Percentiles rank a stretch among this genome's conserved stretches.
Conservation (phyloP, 495 filamentous ascomycete genomes). For the Lophium mytilinum region DNA sequence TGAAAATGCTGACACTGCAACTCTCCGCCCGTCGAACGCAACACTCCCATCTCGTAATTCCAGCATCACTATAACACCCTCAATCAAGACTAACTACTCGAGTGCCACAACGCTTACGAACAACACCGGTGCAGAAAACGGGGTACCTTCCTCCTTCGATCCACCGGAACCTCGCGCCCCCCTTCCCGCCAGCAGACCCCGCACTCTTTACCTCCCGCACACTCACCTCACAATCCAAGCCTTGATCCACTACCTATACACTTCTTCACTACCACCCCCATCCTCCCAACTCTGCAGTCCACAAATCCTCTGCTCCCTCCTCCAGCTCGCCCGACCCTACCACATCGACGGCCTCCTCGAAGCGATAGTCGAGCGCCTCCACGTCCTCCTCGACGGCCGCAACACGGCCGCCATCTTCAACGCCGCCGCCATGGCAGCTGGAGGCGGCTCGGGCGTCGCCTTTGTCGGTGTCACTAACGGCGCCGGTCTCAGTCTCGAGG, state of each 20-base stretch:
- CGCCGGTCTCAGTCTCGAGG: not conserved
- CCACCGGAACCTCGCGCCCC: slow-evolving; percentile 44
- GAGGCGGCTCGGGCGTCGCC: slow-evolving; percentile 63
- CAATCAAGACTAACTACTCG: slow-evolving; percentile 55
- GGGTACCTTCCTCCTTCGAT: slow-evolving; percentile 32
- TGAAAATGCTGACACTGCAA: slow-evolving; percentile 45
- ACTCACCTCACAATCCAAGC: slow-evolving; percentile 80
- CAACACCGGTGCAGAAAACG: slow-evolving; percentile 19
- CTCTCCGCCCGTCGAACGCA: slow-evolving; percentile 40
- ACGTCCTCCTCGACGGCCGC: slow-evolving; percentile 79
- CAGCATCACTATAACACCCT: slow-evolving; percentile 76
- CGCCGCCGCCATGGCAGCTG: slow-evolving; percentile 94
- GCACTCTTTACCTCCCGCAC: slow-evolving; percentile 88
- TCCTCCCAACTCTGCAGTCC: slow-evolving; percentile 78
- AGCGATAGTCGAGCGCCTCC: slow-evolving; percentile 82
- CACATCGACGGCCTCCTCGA: slow-evolving; percentile 87
- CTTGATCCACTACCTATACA: slow-evolving; percentile 87
- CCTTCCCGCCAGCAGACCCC: slow-evolving; percentile 60
- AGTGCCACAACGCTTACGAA: slow-evolving; percentile 38
- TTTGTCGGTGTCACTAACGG: slow-evolving; percentile 22
- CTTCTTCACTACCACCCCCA: slow-evolving; percentile 69
- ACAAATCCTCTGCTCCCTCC: slow-evolving; percentile 87
- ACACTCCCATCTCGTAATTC: slow-evolving; percentile 54
- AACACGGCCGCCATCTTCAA: slow-evolving; percentile 98
- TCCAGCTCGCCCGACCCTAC: slow-evolving; percentile 90